Percentiles rank a stretch among this genome's conserved stretches.
These are phyloP conservation scores for Clarireedia monteithiana DNA, from an alignment of 2,329 filamentous ascomycete species.

Conservation along the genomic window DNA sequence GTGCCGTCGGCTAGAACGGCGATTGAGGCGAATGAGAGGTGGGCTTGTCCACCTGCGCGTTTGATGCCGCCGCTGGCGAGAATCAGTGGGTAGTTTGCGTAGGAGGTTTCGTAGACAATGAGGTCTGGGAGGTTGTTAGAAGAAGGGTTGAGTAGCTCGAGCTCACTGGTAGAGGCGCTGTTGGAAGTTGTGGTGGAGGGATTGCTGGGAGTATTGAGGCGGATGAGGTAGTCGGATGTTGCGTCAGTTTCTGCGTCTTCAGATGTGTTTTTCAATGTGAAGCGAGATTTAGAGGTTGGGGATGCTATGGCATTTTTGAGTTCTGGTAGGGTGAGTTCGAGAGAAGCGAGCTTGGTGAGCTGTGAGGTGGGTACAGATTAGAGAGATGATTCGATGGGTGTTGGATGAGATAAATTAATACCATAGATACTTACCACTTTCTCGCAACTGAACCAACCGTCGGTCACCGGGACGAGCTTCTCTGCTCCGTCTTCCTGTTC, in stretches of 20 bases:
- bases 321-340: constrained; percentile 32
- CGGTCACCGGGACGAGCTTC: constrained; percentile 31
- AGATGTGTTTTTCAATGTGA: constrained; percentile 28
- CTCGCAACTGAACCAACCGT: constrained; percentile 35
- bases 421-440: constrained; percentile 31
- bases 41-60: constrained; percentile 33
- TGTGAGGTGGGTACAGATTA: constrained; percentile 1
- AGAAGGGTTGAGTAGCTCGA: constrained; percentile 29
- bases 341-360: constrained; percentile 16
- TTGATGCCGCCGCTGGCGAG: constrained; percentile 34
- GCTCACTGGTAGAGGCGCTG: constrained; percentile 17
- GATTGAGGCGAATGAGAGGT: constrained; percentile 28
- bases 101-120: constrained; percentile 38
- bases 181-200: constrained; percentile 14
- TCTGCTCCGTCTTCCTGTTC: constrained; percentile 33
- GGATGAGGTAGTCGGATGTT: constrained; percentile 31
- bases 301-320: constrained; percentile 31
- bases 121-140: constrained; percentile 34
- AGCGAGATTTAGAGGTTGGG: constrained; percentile 31
- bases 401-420: neutral
- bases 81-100: constrained; percentile 37
- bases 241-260: constrained; percentile 11
- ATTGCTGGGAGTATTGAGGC: constrained; percentile 22
- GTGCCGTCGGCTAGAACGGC: constrained; percentile 26
- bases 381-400: constrained; percentile 25